Evolutionary conservation across 495 filamentous ascomycete species (phyloP), one percentile per base, ranked within the genome.

Genomic region (Podospora pseudopauciseta): DNA sequence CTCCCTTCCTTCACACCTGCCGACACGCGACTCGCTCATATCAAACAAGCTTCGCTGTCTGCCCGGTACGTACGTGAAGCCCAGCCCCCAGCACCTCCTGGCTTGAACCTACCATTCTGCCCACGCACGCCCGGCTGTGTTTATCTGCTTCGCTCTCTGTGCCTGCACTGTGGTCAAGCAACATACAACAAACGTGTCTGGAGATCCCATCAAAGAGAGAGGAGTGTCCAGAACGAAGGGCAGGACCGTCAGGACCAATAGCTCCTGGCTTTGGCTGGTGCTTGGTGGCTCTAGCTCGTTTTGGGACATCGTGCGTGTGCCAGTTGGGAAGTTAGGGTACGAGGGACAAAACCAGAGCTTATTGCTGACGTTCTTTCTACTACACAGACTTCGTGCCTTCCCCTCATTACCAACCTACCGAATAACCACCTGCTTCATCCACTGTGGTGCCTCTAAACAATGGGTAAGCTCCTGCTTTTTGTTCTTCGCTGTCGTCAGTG

Each of bases 391-490:
- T 60, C 68, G 73, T 70, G 30, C 74, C 72, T 73, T 78, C 73
- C 75, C 53, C 66, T 66, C 64, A 57, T 63, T 70, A 60, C n/a
- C 30, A 65, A 15, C 57, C 27, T 15, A 61, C 23, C 68, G 55
- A 32, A 11, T 56, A 63, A 54, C 66, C 28, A 63, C 30, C 61
- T 69, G 65, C 68, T 69, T 69, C 66, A 28, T 55, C 62, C 66
- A 30, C 59, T 59, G 68, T 61, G 44, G 62, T 53, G 28, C 60
- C 65, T 71, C 62, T 80, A 80, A 49, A 67, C 76, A 77, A 84
- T 83, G 81, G 82, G 82, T 83, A 84, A 83, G 81, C 77, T 72
- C 76, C 74, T 75, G 73, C 76, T 72, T 70, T 73, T 68, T 72
- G 57, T 75, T 77, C 60, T 13, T 49, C 15, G 64, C 64, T 70